Conservation (phyloP, 352 stramenopile species). For the Globisporangium yorkense region DNA sequence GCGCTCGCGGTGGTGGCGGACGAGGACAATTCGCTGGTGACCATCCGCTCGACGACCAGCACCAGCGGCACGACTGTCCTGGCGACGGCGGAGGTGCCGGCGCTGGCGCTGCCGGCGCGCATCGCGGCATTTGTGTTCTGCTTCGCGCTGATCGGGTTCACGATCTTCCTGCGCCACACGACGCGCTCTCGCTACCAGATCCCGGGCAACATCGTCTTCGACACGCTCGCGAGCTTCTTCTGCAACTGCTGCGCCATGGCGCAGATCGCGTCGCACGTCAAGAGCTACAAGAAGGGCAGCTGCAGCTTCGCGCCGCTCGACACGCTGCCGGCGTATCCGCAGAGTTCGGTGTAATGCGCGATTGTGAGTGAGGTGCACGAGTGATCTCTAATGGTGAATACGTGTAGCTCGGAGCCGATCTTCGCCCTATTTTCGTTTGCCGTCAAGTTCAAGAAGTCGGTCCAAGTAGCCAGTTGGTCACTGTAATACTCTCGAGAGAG, state of each 20-base stretch:
- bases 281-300: conserved; percentile 19
- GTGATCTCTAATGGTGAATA: too few species aligned
- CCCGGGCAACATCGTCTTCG: conserved; percentile 9
- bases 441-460: too few species aligned
- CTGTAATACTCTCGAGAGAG: too few species aligned
- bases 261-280: conserved; percentile 21
- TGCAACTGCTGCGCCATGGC: conserved; percentile 21
- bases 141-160: conserved; percentile 1
- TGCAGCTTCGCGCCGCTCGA: conserved; percentile 15
- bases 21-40: neutral
- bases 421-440: neutral
- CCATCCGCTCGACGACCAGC: neutral
- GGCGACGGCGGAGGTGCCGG: neutral
- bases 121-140: neutral
- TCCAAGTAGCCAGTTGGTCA: too few species aligned
- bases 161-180: conserved; percentile 1
- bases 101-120: neutral
- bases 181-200: conserved; percentile 9
- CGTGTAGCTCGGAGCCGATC: too few species aligned
- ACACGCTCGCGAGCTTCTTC: conserved; percentile 11
- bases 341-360: neutral
- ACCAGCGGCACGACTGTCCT: neutral
- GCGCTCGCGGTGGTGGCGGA: neutral
- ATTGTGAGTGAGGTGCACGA: neutral
- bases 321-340: conserved; percentile 12